Evolutionary conservation across 768 basidiomycete species (phyloP), one percentile per base, ranked within the genome.

Genomic region (Mrakia gelida): DNA sequence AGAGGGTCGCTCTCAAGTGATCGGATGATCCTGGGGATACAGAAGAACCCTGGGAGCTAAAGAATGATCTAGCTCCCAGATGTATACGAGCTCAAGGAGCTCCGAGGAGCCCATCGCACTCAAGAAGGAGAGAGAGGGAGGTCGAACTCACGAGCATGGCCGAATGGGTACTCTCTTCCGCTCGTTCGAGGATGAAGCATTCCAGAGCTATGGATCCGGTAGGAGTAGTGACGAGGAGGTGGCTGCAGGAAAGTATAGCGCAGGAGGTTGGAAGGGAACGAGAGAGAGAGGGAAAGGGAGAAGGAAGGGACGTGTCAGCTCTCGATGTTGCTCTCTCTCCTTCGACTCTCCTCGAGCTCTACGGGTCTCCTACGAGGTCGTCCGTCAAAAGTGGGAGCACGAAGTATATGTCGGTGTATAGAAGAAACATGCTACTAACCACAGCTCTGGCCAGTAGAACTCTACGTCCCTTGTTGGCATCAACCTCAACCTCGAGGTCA

Each of bases 121-220:
- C 30, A 26, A 38, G 18, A 62, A 38, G 59, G 38, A 26, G 6
- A 18, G 54, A 28, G 41, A 3, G 34, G 9, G 1, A n/a, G 9
- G 26, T 23, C 30, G 1, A 30, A 81, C 95, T 85, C 82, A 97
- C 96, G 80, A 95, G 89, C 89, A 99, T 92, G 75, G 95, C 94
- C 73, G 98, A 90, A 84, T 98, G 97, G 0, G 95, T 95, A 49
- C 94, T 96, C 81, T 91, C 90, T 83, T 94, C 92, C 6, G 92
- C 91, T 76, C 91, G 88, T 75, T 95, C 92, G 41, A 95, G 88
- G 59, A 99, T 92, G 83, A 98, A 98, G 80, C 91, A 92, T 85
- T 99, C 96, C 71, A 99, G 87, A 21, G 97, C 97, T 73, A 92
- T 89, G 2, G 95, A 97, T 82, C 91, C 90, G 9, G 95, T 93